Evolutionary conservation across 768 basidiomycete genomes (phyloP).

Genomic region (Pleurotus sapidus): DNA sequence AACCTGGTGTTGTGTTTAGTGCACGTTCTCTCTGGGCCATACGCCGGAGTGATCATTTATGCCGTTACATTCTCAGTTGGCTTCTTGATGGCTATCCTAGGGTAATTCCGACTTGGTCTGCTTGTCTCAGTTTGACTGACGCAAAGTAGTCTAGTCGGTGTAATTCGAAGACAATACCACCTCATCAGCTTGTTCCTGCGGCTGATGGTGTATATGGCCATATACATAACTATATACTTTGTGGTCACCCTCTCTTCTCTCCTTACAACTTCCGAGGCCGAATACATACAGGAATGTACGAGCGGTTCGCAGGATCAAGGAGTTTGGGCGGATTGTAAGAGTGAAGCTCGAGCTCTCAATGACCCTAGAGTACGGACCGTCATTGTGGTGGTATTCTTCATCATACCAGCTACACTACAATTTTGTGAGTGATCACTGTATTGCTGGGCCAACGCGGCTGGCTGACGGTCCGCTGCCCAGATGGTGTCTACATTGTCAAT

Average conservation of each 20-base stretch:
- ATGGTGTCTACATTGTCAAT: slow-evolving; percentile 3
- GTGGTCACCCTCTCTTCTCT: background rate
- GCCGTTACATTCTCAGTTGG: background rate
- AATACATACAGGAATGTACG: background rate
- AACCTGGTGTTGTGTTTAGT: background rate
- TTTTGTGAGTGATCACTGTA: background rate
- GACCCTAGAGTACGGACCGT: background rate
- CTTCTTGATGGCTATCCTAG: background rate
- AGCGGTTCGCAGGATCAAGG: background rate
- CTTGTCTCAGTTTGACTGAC: background rate
- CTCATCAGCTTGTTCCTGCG: slow-evolving; percentile 3
- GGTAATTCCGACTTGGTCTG: background rate
- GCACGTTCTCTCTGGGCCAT: background rate
- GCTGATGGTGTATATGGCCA: slow-evolving; percentile 1
- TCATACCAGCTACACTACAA: background rate
- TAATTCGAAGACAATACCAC: background rate
- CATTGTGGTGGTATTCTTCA: background rate
- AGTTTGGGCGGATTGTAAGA: background rate
- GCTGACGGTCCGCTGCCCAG: background rate
- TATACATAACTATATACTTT: background rate
- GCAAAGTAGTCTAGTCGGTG: background rate
- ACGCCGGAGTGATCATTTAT: background rate
- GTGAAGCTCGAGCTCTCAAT: background rate
- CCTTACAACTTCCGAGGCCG: background rate
- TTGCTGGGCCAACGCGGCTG: background rate